Conservation (phyloP, 352 stramenopile genomes). For the Hyaloperonospora arabidopsidis region DNA sequence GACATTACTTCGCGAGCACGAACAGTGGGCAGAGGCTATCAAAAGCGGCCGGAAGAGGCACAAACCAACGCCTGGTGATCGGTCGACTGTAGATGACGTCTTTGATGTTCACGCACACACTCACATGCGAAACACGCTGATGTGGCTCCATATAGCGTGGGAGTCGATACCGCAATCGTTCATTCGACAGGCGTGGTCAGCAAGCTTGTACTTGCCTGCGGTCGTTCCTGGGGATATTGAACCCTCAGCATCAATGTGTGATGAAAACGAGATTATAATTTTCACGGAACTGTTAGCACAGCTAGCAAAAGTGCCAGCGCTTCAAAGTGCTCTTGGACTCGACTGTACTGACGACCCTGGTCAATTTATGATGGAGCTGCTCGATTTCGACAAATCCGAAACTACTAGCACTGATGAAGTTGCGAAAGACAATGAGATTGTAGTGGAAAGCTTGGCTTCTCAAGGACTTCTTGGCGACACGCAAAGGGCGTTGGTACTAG, state of each 20-base stretch:
- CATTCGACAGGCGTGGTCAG: constrained; percentile 41
- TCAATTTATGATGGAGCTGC: constrained; percentile 32
- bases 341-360: constrained; percentile 18
- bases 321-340: constrained; percentile 34
- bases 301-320: constrained; percentile 18
- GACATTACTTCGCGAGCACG: constrained; percentile 33
- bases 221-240: constrained; percentile 25
- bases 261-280: constrained; percentile 18
- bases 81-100: constrained; percentile 7
- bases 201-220: constrained; percentile 30
- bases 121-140: constrained; percentile 37
- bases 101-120: constrained; percentile 45
- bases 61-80: constrained; percentile 4
- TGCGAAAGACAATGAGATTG: constrained; percentile 52
- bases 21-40: constrained; percentile 9
- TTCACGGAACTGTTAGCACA: constrained; percentile 24
- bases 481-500: constrained; percentile 21
- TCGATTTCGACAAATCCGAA: constrained; percentile 40
- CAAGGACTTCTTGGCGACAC: constrained; percentile 47
- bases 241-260: constrained; percentile 7
- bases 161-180: constrained; percentile 17
- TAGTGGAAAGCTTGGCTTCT: constrained; percentile 48
- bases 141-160: constrained; percentile 43
- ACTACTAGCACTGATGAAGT: constrained; percentile 22
- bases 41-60: constrained; percentile 9